Evolutionary conservation across 768 basidiomycete species (phyloP).

Genomic region (Rickenella mellea): DNA sequence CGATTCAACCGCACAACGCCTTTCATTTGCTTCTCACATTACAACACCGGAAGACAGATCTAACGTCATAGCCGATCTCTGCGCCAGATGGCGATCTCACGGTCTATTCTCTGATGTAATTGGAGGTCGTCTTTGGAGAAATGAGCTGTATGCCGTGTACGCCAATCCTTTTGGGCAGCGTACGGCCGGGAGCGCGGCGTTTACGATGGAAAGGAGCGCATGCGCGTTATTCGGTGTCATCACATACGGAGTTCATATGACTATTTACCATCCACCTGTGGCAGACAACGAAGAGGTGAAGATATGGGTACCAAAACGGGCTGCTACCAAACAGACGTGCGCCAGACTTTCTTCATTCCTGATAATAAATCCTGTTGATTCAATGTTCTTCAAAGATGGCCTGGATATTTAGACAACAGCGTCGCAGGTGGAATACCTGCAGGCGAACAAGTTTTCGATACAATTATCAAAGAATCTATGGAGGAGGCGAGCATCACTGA

Average conservation of each 20-base stretch:
- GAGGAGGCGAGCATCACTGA: conserved; percentile 85
- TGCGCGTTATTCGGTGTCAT: conserved; percentile 83
- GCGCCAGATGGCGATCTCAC: conserved; percentile 66
- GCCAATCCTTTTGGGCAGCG: conserved; percentile 54
- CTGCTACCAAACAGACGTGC: conserved; percentile 83
- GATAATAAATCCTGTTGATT: background rate
- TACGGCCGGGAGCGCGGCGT: conserved; percentile 53
- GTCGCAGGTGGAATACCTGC: conserved; percentile 89
- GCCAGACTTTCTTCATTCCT: background rate
- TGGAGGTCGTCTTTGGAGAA: conserved; percentile 74
- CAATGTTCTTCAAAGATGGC: conserved; percentile 44
- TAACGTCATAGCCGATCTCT: conserved; percentile 51
- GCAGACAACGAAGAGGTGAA: conserved; percentile 32
- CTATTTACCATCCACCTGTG: conserved; percentile 32
- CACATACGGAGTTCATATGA: conserved; percentile 92
- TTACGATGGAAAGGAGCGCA: conserved; percentile 84
- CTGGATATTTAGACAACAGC: conserved; percentile 81
- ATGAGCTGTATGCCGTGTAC: conserved; percentile 77
- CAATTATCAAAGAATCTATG: conserved; percentile 82
- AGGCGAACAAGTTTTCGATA: conserved; percentile 62
- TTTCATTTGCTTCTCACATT: conserved; percentile 44
- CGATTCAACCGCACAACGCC: conserved; percentile 13
- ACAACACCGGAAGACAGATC: conserved; percentile 53
- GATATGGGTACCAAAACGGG: conserved; percentile 84
- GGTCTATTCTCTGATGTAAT: conserved; percentile 55